phyloP scores from a whole-genome alignment of 2,329 filamentous ascomycete species.

The Ophiostoma triangulosporum region DNA sequence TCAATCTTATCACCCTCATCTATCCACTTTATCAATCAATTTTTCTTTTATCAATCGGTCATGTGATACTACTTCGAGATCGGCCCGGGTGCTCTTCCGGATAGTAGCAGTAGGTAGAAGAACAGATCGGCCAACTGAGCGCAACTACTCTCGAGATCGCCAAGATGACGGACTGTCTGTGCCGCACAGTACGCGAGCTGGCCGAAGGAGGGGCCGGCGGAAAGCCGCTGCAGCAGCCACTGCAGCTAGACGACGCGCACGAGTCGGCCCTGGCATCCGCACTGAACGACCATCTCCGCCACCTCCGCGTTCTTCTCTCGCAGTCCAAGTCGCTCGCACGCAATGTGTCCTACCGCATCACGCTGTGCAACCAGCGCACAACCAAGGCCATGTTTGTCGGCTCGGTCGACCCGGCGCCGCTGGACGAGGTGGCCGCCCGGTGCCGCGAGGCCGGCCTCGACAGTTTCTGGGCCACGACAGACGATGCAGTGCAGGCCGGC shows the following conservation, averaged over 20 bases:
- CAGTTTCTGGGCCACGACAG: slow-evolving; percentile 16
- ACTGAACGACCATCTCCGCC: neutral
- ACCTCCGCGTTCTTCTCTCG: slow-evolving; percentile 14
- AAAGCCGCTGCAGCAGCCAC: neutral
- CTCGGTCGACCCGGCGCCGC: slow-evolving; percentile 9
- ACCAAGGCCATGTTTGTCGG: slow-evolving; percentile 18
- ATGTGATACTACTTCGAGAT: neutral
- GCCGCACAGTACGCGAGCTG: neutral
- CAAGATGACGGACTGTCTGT: neutral
- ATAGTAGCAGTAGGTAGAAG: neutral
- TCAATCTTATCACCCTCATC: neutral
- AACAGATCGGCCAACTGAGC: neutral
- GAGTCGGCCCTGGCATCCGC: neutral
- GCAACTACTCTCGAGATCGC: neutral
- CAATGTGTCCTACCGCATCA: slow-evolving; percentile 20
- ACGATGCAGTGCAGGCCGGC: slow-evolving; percentile 14
- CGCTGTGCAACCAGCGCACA: slow-evolving; percentile 20
- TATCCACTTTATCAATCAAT: neutral
- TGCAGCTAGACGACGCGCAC: neutral
- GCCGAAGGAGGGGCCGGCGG: neutral
- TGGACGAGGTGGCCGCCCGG: slow-evolving; percentile 11
- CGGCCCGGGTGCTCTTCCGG: neutral
- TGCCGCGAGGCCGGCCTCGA: slow-evolving; percentile 9
- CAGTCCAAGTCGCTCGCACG: slow-evolving; percentile 19
- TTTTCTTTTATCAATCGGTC: neutral